phyloP scores from a whole-genome alignment of 331 rosid species.

The Malus hybrid region DNA sequence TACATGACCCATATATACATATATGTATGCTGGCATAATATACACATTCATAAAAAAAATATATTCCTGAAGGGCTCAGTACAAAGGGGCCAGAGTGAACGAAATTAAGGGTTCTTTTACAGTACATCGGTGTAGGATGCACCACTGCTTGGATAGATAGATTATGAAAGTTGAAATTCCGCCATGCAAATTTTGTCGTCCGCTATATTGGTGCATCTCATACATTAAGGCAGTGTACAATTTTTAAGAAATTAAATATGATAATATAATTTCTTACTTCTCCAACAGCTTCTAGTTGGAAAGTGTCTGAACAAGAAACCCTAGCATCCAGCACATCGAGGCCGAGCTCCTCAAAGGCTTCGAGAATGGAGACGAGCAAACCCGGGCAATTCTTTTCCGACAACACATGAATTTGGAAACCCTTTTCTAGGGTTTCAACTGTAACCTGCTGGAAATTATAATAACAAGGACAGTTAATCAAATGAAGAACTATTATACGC shows the following conservation, averaged over 20 bases:
- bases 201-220: not conserved
- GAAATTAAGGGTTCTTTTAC: not conserved
- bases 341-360: constrained; percentile 73
- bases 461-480: not conserved
- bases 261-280: constrained; percentile 39
- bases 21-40: not conserved
- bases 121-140: not conserved
- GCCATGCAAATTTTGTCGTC: not conserved
- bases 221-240: not conserved
- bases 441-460: constrained; percentile 38
- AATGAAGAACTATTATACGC: not conserved
- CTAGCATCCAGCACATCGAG: constrained; percentile 88
- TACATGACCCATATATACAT: not conserved
- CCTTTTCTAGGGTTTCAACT: constrained; percentile 65
- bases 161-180: not conserved
- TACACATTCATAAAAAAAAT: not conserved
- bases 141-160: not conserved
- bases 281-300: constrained; percentile 77
- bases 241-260: not conserved
- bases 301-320: constrained; percentile 79
- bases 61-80: too few relatives aligned
- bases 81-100: not conserved
- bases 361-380: constrained; percentile 55
- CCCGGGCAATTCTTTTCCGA: constrained; percentile 62
- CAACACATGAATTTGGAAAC: constrained; percentile 62